A percentile compares a stretch with the other conserved stretches of the same genome.
Evolutionary conservation across 176 grass and related monocot species (phyloP).

Genomic region (Cocos nucifera): DNA sequence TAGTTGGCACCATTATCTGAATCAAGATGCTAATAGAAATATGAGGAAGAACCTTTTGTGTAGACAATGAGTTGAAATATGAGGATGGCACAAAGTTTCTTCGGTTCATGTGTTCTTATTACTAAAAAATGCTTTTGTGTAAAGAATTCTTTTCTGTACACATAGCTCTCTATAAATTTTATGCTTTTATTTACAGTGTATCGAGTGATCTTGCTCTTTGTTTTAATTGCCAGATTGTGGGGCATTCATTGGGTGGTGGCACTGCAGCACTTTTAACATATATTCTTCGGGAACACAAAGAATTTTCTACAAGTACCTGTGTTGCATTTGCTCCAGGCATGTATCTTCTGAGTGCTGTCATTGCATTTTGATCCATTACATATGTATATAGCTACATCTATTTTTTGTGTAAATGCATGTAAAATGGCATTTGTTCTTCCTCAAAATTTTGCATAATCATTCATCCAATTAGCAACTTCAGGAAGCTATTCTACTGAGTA

Average conservation of each 20-base stretch:
- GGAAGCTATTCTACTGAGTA: too few species aligned
- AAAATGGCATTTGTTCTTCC: too few species aligned
- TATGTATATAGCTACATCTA: neutral
- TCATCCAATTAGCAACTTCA: too few species aligned
- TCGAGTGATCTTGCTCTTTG: constrained; percentile 2
- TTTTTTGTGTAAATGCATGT: too few species aligned
- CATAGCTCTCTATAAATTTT: neutral
- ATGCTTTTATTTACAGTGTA: constrained; percentile 1
- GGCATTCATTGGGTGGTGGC: constrained; percentile 94
- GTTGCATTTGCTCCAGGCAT: constrained; percentile 93
- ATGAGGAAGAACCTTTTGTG: too few species aligned
- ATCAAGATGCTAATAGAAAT: too few species aligned
- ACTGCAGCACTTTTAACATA: constrained; percentile 93
- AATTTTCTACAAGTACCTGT: constrained; percentile 72
- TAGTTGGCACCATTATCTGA: too few species aligned
- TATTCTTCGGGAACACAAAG: constrained; percentile 80
- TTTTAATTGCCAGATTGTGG: constrained; percentile 65
- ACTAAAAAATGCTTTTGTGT: too few species aligned
- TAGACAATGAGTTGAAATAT: too few species aligned
- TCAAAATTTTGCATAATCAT: too few species aligned
- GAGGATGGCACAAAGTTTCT: too few species aligned
- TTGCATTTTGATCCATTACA: neutral
- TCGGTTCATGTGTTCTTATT: too few species aligned
- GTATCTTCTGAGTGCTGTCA: neutral
- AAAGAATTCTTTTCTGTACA: neutral